Evolutionary conservation across 306 rosid genomes (phyloP), one percentile per base, ranked within the genome.

Genomic region (Arachis stenosperma): DNA sequence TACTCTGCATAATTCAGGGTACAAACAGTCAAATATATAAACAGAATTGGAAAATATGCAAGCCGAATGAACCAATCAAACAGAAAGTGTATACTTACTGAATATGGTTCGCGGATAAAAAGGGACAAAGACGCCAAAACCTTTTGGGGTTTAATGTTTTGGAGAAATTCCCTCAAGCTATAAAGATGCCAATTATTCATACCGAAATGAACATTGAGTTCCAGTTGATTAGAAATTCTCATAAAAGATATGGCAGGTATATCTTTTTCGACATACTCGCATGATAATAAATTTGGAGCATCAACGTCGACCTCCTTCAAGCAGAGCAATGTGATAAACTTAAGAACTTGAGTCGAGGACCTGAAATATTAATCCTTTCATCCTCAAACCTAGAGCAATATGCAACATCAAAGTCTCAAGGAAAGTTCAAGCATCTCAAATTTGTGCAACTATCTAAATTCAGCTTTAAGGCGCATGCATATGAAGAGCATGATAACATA

Each of bases 381-480:
- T 17, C 56, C 54, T 69, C 74, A 70, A 58, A 22, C 50, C 50
- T 48, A 61, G 39, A 51, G 69, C 64, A 74, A 6, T 3, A 15
- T 0, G 9, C 6, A 84, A 42, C 10, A 8, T 10, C 62, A 84
- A 66, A 11, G n/a, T 66, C 73, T 81, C 88, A 60, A 84, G 77
- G 30, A 78, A 61, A 52, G n/a, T n/a, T n/a, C n/a, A n/a, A 65
- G n/a, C 5, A 4, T 66, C 29, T 79, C 75, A 79, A 72, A 22
- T 71, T 78, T 57, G 6, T 65, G 57, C 78, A 71, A 8, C 42
- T 65, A 9, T 71, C 58, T 7, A 71, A 17, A 29, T 27, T 48
- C 30, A 70, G 22, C 67, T 63, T 70, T 14, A 7, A 55, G 77
- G 44, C 47, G 46, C 6, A 8, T 12, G 0, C 3, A 30, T 8